Evolutionary conservation across 2,329 filamentous ascomycete species (phyloP), one percentile per base, ranked within the genome.

Genomic region (Mollisiaceae sp.): DNA sequence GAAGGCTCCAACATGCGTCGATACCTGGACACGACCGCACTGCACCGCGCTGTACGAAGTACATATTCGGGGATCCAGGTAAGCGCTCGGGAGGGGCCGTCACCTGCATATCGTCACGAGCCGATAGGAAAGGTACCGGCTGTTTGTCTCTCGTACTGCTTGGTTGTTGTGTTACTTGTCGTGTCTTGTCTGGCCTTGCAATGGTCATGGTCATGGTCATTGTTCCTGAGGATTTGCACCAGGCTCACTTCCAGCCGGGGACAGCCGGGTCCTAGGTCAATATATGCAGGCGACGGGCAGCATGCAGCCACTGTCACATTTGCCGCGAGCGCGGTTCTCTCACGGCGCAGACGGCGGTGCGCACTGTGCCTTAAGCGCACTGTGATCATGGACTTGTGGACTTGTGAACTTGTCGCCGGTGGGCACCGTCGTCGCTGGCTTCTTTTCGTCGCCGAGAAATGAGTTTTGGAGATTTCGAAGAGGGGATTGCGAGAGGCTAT

Each of bases 261-360:
- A 32, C 3, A 32, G 27, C 27, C 27, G 56, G 20, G 14, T 6
- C 9, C 22, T 39, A 15, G 56, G 32, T 39, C 56, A 18, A 39
- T 24, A 24, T 41, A 41, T 32, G 24, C 38, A 27, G 14, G 36
- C 14, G 18, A 32, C 14, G 57, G 57, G 41, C 32, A 8, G n/a
- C 43, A 58, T 65, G 64, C 64, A 63, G 64, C 50, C 60, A 60
- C 56, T 60, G 59, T 66, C 64, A 66, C 57, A 60, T 36, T 58
- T 66, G 60, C 56, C 64, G 64, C 64, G 45, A 36, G 27, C 60
- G 64, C 60, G 64, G 18, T 50, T 60, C 22, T 32, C 8, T 24
- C 45, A 50, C 45, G n/a, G n/a, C 45, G 11, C 45, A 50, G 20
- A 47, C 38, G 20, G 20, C 35, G 39, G 24, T 18, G 56, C 11